Evolutionary conservation across 2,329 filamentous ascomycete species (phyloP), one percentile per base, ranked within the genome.

Genomic region (Pestalotiopsis fici): DNA sequence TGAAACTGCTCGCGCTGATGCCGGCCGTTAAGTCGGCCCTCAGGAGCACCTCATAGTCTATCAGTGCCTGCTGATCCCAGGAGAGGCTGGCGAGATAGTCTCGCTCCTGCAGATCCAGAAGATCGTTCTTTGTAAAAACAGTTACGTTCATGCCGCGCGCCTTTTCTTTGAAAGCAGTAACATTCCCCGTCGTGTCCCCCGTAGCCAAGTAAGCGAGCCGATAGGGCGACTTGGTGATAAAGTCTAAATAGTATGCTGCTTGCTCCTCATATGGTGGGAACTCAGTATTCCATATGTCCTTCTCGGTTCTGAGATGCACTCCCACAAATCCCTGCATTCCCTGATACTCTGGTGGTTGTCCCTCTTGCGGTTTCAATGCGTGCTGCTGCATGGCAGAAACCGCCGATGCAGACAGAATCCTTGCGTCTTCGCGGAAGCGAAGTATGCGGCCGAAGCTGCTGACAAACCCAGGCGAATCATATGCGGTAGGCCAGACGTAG

Each of bases 31-130:
- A 74, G 12, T 78, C 80, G 23, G 81, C 80, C 28, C 82, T 76
- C 63, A 81, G 74, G 70, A 86, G 74, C 3, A 87, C 79, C 70
- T 86, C 82, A 73, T 83, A 86, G 72, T 87, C 85, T 6, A 86
- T 80, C 23, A 86, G 74, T 3, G 80, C 81, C 66, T 82, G 81
- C 74, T 87, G 84, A 72, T 86, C 83, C 80, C 81, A 85, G 23
- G 74, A 80, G 47, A 87, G 72, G 23, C 67, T 67, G 13, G 75
- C 66, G 4, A 86, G 75, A 11, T 68, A 69, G 21, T 68, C 68
- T 2, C 78, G 72, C 63, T 84, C 82, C 0, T 71, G 68, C 23
- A 72, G 66, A 68, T 79, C 76, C 5, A 87, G 75, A 2, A 87
- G 71, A 35, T 84, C 79, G 18, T 76, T 67, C 72, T 85, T 85